Evolutionary conservation across 805 yeast genomes (phyloP).

Genomic region (Nakazawaea ishiwadae): DNA sequence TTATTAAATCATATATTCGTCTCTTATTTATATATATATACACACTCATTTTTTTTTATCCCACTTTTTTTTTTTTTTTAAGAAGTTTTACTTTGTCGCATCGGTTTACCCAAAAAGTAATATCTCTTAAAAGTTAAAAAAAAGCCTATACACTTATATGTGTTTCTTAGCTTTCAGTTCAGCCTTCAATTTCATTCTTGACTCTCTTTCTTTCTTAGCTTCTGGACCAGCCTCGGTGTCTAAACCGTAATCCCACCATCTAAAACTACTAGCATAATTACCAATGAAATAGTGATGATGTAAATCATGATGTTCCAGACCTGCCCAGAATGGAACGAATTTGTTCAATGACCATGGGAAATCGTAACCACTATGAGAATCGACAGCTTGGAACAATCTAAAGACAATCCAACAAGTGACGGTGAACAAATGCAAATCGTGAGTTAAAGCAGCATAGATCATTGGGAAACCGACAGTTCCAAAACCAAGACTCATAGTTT

Average conservation of each 20-base stretch:
- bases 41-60: too few relatives aligned
- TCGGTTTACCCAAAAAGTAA: too few relatives aligned
- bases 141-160: background rate
- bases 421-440: conserved; percentile 48
- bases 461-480: conserved; percentile 62
- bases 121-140: too few relatives aligned
- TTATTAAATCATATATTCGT: too few relatives aligned
- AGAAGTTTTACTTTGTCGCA: too few relatives aligned
- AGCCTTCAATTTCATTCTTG: conserved; percentile 34
- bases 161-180: conserved; percentile 25
- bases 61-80: too few relatives aligned
- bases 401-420: conserved; percentile 47
- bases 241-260: conserved; percentile 52
- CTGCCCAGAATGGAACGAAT: conserved; percentile 61
- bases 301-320: conserved; percentile 58
- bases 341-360: conserved; percentile 58
- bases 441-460: conserved; percentile 43
- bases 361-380: conserved; percentile 58
- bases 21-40: too few relatives aligned
- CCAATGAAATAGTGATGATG: conserved; percentile 61
- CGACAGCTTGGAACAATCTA: conserved; percentile 55
- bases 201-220: conserved; percentile 44
- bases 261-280: conserved; percentile 51
- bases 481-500: conserved; percentile 51
- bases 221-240: conserved; percentile 54